phyloP scores from a whole-genome alignment of 2,329 filamentous ascomycete genomes.

The Fusarium proliferatum region DNA sequence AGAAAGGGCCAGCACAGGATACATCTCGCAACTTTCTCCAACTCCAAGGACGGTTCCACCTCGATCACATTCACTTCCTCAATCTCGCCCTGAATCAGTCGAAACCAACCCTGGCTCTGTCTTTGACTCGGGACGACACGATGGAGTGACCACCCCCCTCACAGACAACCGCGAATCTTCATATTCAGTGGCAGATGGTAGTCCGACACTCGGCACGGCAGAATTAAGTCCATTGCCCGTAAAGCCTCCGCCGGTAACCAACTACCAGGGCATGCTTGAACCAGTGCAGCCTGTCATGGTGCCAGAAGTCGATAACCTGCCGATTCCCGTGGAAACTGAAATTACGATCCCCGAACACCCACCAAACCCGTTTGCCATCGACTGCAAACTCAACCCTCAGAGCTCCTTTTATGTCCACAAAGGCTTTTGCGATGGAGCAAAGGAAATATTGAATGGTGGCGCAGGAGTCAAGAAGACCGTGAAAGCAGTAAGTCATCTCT shows the following conservation, averaged over 20 bases:
- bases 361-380: constrained; percentile 41
- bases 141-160: constrained; percentile 35
- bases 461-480: constrained; percentile 63
- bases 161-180: constrained; percentile 39
- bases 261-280: constrained; percentile 30
- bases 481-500: constrained; percentile 55
- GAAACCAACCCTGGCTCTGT: constrained; percentile 43
- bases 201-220: constrained; percentile 41
- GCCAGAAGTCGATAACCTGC: constrained; percentile 40
- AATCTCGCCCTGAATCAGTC: constrained; percentile 42
- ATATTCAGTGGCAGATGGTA: constrained; percentile 37
- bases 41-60: constrained; percentile 30
- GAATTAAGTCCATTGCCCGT: constrained; percentile 36
- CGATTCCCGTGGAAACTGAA: constrained; percentile 43
- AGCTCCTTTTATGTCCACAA: constrained; percentile 65
- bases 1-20: constrained; percentile 29
- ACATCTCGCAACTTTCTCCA: constrained; percentile 30
- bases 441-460: constrained; percentile 60
- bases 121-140: constrained; percentile 36
- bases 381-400: constrained; percentile 56
- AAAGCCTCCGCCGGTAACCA: constrained; percentile 21
- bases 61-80: constrained; percentile 27
- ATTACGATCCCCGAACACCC: constrained; percentile 11
- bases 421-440: constrained; percentile 67
- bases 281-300: background rate